These are phyloP conservation scores for Suillus bovinus DNA, from an alignment of 768 basidiomycete genomes.

Conservation along the genomic window DNA sequence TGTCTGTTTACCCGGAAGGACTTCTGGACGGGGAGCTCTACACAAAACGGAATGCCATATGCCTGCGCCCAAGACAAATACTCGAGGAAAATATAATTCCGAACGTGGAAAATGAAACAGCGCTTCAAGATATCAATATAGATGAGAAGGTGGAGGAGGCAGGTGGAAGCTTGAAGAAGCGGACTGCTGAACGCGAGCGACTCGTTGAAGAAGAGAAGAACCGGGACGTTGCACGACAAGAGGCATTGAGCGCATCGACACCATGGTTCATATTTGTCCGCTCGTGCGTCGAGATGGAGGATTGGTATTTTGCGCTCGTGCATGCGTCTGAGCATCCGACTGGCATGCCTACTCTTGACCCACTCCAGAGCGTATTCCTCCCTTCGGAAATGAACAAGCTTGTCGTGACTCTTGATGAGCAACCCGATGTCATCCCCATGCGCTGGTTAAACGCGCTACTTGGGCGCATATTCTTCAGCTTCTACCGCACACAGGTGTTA, in stretches of 20 bases:
- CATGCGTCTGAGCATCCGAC: slow-evolving; percentile 69
- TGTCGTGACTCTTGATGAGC: slow-evolving; percentile 83
- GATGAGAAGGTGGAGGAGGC: slow-evolving; percentile 40
- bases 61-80: slow-evolving; percentile 55
- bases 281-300: slow-evolving; percentile 91
- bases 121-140: slow-evolving; percentile 26
- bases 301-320: slow-evolving; percentile 87
- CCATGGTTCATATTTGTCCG: slow-evolving; percentile 96
- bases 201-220: slow-evolving; percentile 30
- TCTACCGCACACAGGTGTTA: slow-evolving; percentile 80
- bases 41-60: slow-evolving; percentile 87
- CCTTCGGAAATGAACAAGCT: slow-evolving; percentile 80
- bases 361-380: slow-evolving; percentile 66
- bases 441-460: slow-evolving; percentile 96
- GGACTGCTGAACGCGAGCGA: slow-evolving; percentile 41
- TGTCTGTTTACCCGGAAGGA: slow-evolving; percentile 72
- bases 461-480: slow-evolving; percentile 90
- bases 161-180: slow-evolving; percentile 41
- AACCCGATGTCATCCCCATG: slow-evolving; percentile 95
- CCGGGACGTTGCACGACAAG: slow-evolving; percentile 43
- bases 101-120: slow-evolving; percentile 56
- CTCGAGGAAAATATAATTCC: slow-evolving; percentile 40
- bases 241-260: slow-evolving; percentile 50
- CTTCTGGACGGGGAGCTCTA: slow-evolving; percentile 88
- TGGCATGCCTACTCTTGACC: slow-evolving; percentile 58